A percentile compares a stretch with the other conserved stretches of the same genome.
Conservation (phyloP, 306 rosid species). For the Cucurbita moschata region DNA sequence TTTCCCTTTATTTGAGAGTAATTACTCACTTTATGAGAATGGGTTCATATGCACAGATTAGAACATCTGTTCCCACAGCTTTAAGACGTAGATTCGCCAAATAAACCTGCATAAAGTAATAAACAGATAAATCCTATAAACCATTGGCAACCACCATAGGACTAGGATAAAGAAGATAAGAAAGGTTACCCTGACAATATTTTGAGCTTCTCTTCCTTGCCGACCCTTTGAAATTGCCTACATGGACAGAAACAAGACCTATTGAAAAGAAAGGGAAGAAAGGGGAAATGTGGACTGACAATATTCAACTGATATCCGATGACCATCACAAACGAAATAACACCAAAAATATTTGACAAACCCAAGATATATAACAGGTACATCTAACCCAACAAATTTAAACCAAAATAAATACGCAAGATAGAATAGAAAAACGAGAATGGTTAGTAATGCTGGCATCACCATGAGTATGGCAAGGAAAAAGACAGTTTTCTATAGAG, state of each 20-base stretch:
- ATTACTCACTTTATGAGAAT: slow-evolving; percentile 62
- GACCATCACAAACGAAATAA: background rate
- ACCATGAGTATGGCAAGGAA: background rate
- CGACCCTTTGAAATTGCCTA: slow-evolving; percentile 81
- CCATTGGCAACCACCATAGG: slow-evolving; percentile 6
- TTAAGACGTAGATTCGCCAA: slow-evolving; percentile 75
- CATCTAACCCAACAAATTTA: background rate
- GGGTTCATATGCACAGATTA: slow-evolving; percentile 76
- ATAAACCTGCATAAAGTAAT: slow-evolving; percentile 43
- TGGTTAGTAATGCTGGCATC: background rate
- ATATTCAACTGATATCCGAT: background rate
- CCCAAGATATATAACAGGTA: background rate
- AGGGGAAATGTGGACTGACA: background rate
- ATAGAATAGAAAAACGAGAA: background rate
- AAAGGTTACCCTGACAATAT: slow-evolving; percentile 54
- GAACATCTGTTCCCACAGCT: slow-evolving; percentile 67
- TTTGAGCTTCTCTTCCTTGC: slow-evolving; percentile 97
- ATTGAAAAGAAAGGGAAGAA: background rate
- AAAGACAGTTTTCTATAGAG: background rate
- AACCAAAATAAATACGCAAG: background rate
- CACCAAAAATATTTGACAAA: no score
- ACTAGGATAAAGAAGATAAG: background rate
- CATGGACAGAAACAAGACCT: background rate
- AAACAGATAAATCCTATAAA: background rate
- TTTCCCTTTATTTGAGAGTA: background rate